A percentile compares a stretch with the other conserved stretches of the same genome.
These are phyloP conservation scores for Polyrhizophydium stewartii DNA, from an alignment of 371 early-diverging fungal genomes.

Conservation along the genomic window DNA sequence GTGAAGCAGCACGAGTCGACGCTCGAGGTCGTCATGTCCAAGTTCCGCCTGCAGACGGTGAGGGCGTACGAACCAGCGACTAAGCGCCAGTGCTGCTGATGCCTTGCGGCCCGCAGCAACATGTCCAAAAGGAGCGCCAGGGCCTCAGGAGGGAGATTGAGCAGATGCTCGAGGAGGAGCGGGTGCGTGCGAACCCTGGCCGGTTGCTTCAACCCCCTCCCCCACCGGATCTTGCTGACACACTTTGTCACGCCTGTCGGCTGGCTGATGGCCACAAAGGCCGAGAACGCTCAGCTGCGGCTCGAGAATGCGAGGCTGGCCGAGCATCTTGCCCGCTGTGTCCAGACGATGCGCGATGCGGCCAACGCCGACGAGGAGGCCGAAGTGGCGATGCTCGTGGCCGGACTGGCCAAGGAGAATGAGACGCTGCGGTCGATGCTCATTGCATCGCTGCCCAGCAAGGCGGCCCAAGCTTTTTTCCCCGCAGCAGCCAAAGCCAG, in stretches of 20 bases:
- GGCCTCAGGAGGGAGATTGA: conserved; percentile 17
- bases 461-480: too few species aligned
- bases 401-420: conserved; percentile 13
- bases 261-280: too few species aligned
- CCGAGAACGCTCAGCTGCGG: conserved; percentile 16
- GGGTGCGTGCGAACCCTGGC: conserved; percentile 13
- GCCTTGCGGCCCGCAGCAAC: conserved; percentile 18
- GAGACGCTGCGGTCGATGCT: conserved; percentile 11
- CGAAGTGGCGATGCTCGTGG: conserved; percentile 8
- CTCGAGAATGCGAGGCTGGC: conserved; percentile 23
- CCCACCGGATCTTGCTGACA: too few species aligned
- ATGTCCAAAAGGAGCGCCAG: conserved; percentile 28
- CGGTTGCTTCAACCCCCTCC: neutral
- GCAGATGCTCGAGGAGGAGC: conserved; percentile 19
- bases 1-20: conserved; percentile 46
- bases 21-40: conserved; percentile 43
- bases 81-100: neutral
- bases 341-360: conserved; percentile 25
- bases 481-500: too few species aligned
- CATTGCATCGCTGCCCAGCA: neutral
- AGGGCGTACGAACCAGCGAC: neutral
- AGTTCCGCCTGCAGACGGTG: conserved; percentile 39
- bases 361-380: conserved; percentile 31
- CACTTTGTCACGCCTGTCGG: too few species aligned
- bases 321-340: conserved; percentile 21